Percentiles rank a stretch among this genome's conserved stretches.
Evolutionary conservation across 23 red algal genomes (phyloP).

Genomic region (Chondrus crispus): DNA sequence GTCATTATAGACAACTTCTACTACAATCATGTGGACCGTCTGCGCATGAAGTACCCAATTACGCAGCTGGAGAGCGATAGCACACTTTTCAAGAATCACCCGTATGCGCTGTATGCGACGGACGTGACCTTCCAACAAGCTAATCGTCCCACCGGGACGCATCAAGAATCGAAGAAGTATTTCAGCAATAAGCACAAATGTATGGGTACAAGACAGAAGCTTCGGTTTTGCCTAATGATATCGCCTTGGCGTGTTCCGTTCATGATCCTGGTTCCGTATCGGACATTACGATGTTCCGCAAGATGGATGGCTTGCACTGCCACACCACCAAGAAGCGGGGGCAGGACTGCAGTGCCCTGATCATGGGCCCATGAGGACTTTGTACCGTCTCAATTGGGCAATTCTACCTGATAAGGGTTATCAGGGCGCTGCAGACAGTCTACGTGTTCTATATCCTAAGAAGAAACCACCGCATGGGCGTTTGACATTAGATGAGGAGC

Average conservation of each 20-base stretch:
- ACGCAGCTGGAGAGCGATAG: background rate
- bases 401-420: background rate
- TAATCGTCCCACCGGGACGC: background rate
- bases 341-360: too few species aligned
- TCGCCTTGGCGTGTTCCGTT: background rate
- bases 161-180: background rate
- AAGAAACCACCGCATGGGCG: background rate
- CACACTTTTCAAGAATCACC: background rate
- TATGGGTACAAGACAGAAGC: slow-evolving; percentile 7
- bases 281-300: background rate
- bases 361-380: background rate
- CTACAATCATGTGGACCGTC: background rate
- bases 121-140: slow-evolving; percentile 19
- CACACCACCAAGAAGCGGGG: too few species aligned
- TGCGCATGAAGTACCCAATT: background rate
- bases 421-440: background rate
- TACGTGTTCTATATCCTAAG: background rate
- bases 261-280: background rate
- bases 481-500: background rate
- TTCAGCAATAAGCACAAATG: background rate
- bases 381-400: background rate
- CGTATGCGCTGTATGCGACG: background rate
- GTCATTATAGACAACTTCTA: background rate
- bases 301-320: background rate
- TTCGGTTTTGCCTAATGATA: background rate